Conservation (phyloP, 2,329 filamentous ascomycete genomes). For the Penicillium sclerotigenum region DNA sequence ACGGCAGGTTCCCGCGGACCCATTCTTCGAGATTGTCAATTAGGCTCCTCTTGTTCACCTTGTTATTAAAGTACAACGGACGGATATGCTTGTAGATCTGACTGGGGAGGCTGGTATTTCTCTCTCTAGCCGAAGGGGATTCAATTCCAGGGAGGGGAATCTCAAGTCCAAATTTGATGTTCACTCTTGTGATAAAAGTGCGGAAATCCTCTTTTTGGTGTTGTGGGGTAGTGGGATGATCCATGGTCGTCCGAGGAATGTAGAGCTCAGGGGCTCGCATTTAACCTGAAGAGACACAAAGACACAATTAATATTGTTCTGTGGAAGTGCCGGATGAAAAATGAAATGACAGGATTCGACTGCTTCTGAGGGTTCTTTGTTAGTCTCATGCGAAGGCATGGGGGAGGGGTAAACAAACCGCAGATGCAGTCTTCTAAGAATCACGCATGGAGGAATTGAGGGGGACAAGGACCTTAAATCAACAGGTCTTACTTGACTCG, state of each 20-base stretch:
- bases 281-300: neutral
- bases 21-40: slow-evolving; percentile 35
- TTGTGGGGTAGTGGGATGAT: slow-evolving; percentile 20
- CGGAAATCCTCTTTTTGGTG: slow-evolving; percentile 24
- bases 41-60: slow-evolving; percentile 21
- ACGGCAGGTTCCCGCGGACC: slow-evolving; percentile 9
- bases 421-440: neutral
- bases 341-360: neutral
- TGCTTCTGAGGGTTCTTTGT: neutral
- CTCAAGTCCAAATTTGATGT: slow-evolving; percentile 34
- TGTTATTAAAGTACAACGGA: slow-evolving; percentile 30
- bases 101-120: slow-evolving; percentile 19
- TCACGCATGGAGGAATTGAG: neutral
- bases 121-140: slow-evolving; percentile 16
- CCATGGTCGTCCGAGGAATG: neutral
- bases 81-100: slow-evolving; percentile 29
- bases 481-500: neutral
- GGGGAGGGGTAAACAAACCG: neutral
- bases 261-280: neutral
- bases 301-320: too few species aligned
- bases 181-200: slow-evolving; percentile 33
- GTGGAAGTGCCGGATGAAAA: too few species aligned
- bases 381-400: neutral
- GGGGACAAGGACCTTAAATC: neutral
- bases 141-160: slow-evolving; percentile 27